Conservation (phyloP, 2,329 filamentous ascomycete species). For the Calonectria pseudoreteaudii region DNA sequence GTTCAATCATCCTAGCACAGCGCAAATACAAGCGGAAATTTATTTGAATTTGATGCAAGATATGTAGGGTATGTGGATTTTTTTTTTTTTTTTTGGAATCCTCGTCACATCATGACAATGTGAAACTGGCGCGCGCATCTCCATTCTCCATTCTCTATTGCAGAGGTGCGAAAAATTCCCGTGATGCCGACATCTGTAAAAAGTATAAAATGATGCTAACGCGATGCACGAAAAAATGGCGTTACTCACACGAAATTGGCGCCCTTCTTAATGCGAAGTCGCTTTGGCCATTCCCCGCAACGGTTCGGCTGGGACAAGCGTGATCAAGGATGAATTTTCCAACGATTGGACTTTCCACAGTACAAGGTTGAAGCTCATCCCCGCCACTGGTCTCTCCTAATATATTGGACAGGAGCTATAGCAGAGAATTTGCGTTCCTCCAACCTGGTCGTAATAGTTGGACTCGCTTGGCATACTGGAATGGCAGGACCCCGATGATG, state of each 20-base stretch:
- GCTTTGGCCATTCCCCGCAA: background rate
- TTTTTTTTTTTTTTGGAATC: too few relatives aligned
- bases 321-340: background rate
- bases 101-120: background rate
- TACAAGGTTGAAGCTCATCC: background rate
- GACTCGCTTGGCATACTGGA: slow-evolving; percentile 24
- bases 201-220: background rate
- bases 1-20: background rate
- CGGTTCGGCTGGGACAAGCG: background rate
- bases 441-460: slow-evolving; percentile 11
- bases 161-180: background rate
- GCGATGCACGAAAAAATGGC: background rate
- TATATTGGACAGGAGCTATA: slow-evolving; percentile 33
- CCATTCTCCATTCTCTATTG: too few relatives aligned
- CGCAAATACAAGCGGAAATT: background rate
- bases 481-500: too few relatives aligned
- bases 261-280: too few relatives aligned
- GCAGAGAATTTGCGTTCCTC: slow-evolving; percentile 22
- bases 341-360: background rate
- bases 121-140: background rate
- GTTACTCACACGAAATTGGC: background rate
- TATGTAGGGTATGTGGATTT: background rate
- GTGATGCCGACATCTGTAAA: background rate
- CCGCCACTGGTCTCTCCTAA: slow-evolving; percentile 21
- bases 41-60: background rate